Base-by-base conservation (phyloP, 2,329 filamentous ascomycete genomes). In the Penicillium sp. region DNA sequence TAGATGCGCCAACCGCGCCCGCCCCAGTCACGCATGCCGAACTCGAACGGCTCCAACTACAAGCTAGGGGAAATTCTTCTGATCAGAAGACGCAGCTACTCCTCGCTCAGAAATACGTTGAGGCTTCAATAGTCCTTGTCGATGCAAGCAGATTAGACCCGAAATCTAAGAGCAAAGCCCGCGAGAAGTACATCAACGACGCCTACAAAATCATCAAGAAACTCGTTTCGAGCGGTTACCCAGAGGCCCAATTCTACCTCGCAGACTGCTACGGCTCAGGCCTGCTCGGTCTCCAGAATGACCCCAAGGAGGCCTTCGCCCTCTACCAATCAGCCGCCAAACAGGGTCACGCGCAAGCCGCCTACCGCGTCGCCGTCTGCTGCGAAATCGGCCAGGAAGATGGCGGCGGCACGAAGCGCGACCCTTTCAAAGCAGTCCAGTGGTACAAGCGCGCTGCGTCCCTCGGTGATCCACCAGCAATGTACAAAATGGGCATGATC, bases 401-500 rank as follows among this genome's bases (percentile, higher is more conserved):
- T 70, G 94, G 93, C 31, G 95, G 95, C 56, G 95, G 95, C 26
- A 98, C 95, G 1, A 88, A 92, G 62, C 91, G 90, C 70, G 95
- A 99, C 72, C 92, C 92, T 0, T 79, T 94, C 67, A 98, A 98
- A 79, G 94, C 95, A 1, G 93, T 98, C 21, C 94, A 98, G 76
- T 99, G 95, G 95, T 99, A 99, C 78, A 93, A 94, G 75, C 91
- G 93, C 48, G 93, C 95, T 7, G 94, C 95, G 11, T 90, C 90
- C 13, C 83, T 98, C 3, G 94, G 95, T 3, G 94, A 99, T 72
- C 90, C 91, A 1, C 91, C 94, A 0, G 95, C 93, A 31, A 96
- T 98, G 92, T 99, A 97, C 82, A 99, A 99, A 79, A 88, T 98
- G 78, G 95, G 95, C 62, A 96, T 97, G 90, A 96, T 99, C 67